phyloP scores from a whole-genome alignment of 1,284 basidiomycete species.

The Bjerkandera adusta region DNA sequence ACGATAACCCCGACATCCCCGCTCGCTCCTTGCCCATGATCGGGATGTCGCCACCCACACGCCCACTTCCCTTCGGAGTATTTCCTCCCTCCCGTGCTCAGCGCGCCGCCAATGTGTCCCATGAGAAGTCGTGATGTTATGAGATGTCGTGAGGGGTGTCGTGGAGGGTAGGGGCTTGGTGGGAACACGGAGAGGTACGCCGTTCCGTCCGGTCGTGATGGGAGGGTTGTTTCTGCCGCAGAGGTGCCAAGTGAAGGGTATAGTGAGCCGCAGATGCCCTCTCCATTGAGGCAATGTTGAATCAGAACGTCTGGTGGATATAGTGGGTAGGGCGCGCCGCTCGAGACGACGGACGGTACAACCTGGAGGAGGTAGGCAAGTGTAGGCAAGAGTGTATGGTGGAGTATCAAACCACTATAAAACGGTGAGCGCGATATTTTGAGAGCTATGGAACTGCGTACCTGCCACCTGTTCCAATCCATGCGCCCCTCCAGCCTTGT shows the following conservation, averaged over 20 bases:
- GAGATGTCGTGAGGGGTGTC: neutral
- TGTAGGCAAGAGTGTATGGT: constrained; percentile 8
- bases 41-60: constrained; percentile 13
- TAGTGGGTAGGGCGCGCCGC: neutral
- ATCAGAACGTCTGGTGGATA: constrained; percentile 12
- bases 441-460: neutral
- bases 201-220: too few relatives aligned
- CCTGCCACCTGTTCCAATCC: constrained; percentile 12
- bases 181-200: neutral
- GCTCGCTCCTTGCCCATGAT: constrained; percentile 3
- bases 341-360: neutral
- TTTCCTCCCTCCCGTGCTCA: constrained; percentile 9
- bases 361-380: constrained; percentile 3
- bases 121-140: constrained; percentile 5
- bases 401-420: constrained; percentile 11
- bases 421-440: neutral
- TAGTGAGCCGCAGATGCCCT: constrained; percentile 3
- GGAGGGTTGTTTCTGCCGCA: too few relatives aligned
- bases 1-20: constrained; percentile 9
- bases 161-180: neutral
- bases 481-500: constrained; percentile 4
- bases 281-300: constrained; percentile 12
- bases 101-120: constrained; percentile 7
- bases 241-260: neutral
- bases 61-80: constrained; percentile 13